Evolutionary conservation across 257 asterid species (phyloP).

Genomic region (Marsdenia floribunda): DNA sequence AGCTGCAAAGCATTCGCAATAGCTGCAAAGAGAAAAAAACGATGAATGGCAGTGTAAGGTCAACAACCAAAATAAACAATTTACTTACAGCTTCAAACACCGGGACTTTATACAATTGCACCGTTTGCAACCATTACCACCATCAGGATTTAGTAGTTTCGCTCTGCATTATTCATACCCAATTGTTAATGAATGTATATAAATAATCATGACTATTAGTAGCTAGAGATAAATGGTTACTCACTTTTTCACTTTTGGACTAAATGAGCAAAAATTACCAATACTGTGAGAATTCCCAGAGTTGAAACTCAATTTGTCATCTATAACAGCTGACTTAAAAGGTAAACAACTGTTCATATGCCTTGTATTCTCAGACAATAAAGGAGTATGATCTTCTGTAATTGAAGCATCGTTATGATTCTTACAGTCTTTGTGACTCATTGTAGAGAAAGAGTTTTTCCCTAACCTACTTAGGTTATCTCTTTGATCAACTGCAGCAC

Average conservation of each 20-base stretch:
- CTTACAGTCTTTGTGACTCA: constrained; percentile 20
- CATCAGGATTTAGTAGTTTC: constrained; percentile 34
- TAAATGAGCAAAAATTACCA: constrained; percentile 35
- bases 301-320: constrained; percentile 28
- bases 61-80: constrained; percentile 11
- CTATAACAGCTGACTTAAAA: constrained; percentile 31
- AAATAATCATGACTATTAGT: background rate
- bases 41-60: constrained; percentile 10
- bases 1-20: constrained; percentile 84
- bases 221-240: constrained; percentile 16
- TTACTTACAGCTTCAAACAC: constrained; percentile 77
- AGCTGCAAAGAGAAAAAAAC: constrained; percentile 43
- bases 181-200: constrained; percentile 14
- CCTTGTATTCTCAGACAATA: constrained; percentile 24
- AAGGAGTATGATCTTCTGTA: constrained; percentile 22
- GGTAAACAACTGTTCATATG: constrained; percentile 28
- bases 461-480: constrained; percentile 37
- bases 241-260: constrained; percentile 60
- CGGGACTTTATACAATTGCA: constrained; percentile 78
- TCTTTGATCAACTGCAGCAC: constrained; percentile 38
- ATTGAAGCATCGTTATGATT: constrained; percentile 23
- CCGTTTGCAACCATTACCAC: constrained; percentile 51
- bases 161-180: constrained; percentile 39
- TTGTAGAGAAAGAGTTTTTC: constrained; percentile 32
- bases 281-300: constrained; percentile 28